Percentiles rank a stretch among this genome's conserved stretches.
Evolutionary conservation across 176 grass and related monocot genomes (phyloP).

Genomic region (Cocos nucifera): DNA sequence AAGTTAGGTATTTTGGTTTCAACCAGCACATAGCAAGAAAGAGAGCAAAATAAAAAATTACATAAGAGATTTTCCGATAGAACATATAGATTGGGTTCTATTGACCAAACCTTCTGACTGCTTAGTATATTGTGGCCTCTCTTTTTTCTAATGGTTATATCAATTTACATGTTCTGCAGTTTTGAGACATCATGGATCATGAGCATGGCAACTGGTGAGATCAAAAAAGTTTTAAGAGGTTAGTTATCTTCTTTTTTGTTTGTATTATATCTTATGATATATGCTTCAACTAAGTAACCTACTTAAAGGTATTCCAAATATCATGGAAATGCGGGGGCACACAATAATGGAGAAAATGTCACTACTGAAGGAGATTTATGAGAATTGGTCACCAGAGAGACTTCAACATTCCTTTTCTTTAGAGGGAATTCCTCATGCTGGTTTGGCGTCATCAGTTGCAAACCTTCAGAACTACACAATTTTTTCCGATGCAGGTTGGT

Average conservation of each 20-base stretch:
- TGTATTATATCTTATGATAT: constrained; percentile 3
- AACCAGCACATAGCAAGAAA: too few species aligned
- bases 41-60: too few species aligned
- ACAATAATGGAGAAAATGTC: constrained; percentile 40
- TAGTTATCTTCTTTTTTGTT: constrained; percentile 17
- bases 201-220: constrained; percentile 47
- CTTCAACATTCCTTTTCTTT: constrained; percentile 21
- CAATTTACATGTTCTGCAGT: constrained; percentile 26
- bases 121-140: too few species aligned
- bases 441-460: constrained; percentile 62
- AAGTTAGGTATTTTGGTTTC: too few species aligned
- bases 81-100: too few species aligned
- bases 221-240: constrained; percentile 48
- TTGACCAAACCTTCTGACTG: too few species aligned
- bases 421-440: constrained; percentile 27
- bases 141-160: background rate
- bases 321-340: constrained; percentile 41
- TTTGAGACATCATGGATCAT: constrained; percentile 68
- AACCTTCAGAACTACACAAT: constrained; percentile 49
- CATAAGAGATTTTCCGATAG: too few species aligned
- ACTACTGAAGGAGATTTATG: constrained; percentile 43
- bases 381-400: constrained; percentile 25
- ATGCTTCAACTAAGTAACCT: background rate
- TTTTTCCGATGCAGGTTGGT: constrained; percentile 67
- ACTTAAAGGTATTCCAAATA: constrained; percentile 46